Conservation (phyloP, 202 grass and related monocot species). For the Dendrocalamus latiflorus region DNA sequence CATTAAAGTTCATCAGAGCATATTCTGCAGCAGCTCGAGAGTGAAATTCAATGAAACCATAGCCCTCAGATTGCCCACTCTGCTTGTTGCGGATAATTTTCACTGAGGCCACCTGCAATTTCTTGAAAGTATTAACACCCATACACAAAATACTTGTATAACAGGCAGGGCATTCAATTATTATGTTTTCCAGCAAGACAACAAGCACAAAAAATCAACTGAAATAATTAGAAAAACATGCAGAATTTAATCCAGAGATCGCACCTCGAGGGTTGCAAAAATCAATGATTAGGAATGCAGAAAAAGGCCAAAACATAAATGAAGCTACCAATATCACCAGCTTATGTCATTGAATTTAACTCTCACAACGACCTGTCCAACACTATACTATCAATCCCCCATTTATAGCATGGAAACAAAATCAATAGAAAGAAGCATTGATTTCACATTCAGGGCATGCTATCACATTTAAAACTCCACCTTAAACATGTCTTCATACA, state of each 20-base stretch:
- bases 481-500: not conserved
- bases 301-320: not conserved
- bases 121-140: conserved; percentile 1
- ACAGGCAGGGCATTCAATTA: not conserved
- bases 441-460: not conserved
- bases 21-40: conserved; percentile 7
- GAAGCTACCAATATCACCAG: not conserved
- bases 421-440: not conserved
- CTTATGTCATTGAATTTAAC: not conserved
- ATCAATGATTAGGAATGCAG: not conserved
- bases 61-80: too few relatives aligned
- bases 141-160: conserved; percentile 7
- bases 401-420: not conserved
- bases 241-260: not conserved
- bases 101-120: conserved; percentile 38
- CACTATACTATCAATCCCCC: not conserved
- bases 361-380: not conserved
- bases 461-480: not conserved
- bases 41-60: too few relatives aligned
- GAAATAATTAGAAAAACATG: not conserved
- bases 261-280: not conserved
- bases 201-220: not conserved
- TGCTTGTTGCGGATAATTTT: not conserved
- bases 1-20: conserved; percentile 58
- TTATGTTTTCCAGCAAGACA: not conserved